Conservation (phyloP, 2,329 filamentous ascomycete genomes). For the Cladophialophora psammophila region DNA sequence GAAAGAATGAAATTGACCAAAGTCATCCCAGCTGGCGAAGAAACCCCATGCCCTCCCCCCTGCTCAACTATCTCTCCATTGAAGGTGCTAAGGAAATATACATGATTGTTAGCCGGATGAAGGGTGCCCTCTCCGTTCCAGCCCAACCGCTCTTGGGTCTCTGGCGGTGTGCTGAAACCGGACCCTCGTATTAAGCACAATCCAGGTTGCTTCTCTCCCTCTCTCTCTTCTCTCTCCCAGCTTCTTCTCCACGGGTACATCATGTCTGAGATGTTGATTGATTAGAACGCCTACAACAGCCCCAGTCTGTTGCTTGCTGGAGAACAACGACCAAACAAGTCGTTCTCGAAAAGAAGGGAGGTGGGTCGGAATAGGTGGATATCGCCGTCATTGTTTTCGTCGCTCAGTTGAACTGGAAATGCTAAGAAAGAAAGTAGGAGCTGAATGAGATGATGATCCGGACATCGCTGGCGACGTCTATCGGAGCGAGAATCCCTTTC, state of each 20-base stretch:
- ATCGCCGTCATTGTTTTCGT: conserved; percentile 42
- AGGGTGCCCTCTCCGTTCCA: conserved; percentile 3
- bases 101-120: conserved; percentile 31
- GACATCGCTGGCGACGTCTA: conserved; percentile 58
- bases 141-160: conserved; percentile 13
- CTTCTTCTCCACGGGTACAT: conserved; percentile 19
- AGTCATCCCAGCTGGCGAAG: conserved; percentile 3
- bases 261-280: conserved; percentile 31
- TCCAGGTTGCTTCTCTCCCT: conserved; percentile 30
- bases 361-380: conserved; percentile 26
- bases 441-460: conserved; percentile 26
- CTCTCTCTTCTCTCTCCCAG: conserved; percentile 19
- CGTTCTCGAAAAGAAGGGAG: conserved; percentile 30
- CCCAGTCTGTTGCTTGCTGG: conserved; percentile 38
- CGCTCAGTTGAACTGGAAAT: conserved; percentile 43
- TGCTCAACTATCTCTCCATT: conserved; percentile 19
- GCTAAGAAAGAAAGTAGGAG: conserved; percentile 38
- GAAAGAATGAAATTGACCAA: conserved; percentile 22
- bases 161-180: conserved; percentile 21
- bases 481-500: conserved; percentile 98
- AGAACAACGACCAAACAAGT: conserved; percentile 26
- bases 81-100: conserved; percentile 36
- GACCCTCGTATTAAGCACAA: conserved; percentile 37
- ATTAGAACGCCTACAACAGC: conserved; percentile 38
- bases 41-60: conserved; percentile 16